A percentile compares a stretch with the other conserved stretches of the same genome.
Evolutionary conservation across 768 basidiomycete species (phyloP).

Genomic region (Hypholoma sublateritium): DNA sequence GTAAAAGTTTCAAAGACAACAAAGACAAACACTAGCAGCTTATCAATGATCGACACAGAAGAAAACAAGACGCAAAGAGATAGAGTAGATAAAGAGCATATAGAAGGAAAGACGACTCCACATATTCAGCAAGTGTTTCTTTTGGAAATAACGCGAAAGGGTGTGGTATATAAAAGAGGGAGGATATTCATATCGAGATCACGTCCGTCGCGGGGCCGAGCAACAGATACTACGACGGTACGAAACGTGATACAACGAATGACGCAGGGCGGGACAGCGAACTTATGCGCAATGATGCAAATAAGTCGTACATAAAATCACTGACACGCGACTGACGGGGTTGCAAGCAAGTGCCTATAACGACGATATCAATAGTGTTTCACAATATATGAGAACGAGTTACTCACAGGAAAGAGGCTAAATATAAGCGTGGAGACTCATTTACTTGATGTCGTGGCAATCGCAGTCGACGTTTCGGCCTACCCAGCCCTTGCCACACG

Average conservation of each 20-base stretch:
- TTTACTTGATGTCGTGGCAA: conserved; percentile 67
- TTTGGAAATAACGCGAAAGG: conserved; percentile 22
- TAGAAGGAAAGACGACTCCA: conserved; percentile 4
- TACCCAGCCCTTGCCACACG: conserved; percentile 69
- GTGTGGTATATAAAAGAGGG: conserved; percentile 18
- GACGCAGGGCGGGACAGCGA: conserved; percentile 44
- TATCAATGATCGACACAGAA: neutral
- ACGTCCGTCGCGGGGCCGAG: conserved; percentile 68
- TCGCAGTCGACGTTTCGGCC: conserved; percentile 55
- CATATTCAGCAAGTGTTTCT: conserved; percentile 7
- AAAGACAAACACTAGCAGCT: too few relatives aligned
- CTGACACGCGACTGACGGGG: conserved; percentile 23
- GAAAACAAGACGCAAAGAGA: neutral
- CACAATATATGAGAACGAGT: neutral
- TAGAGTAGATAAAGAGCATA: conserved; percentile 3
- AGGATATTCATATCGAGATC: conserved; percentile 55
- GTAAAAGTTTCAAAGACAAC: too few relatives aligned
- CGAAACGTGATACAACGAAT: conserved; percentile 65
- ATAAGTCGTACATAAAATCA: conserved; percentile 24
- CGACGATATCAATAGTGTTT: conserved; percentile 4
- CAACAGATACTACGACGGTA: conserved; percentile 52
- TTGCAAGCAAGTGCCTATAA: conserved; percentile 29
- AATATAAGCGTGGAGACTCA: conserved; percentile 12
- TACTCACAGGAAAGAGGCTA: conserved; percentile 31
- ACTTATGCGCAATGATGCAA: conserved; percentile 24